phyloP scores from a whole-genome alignment of 2,329 filamentous ascomycete genomes.

The Fusarium vanettenii region DNA sequence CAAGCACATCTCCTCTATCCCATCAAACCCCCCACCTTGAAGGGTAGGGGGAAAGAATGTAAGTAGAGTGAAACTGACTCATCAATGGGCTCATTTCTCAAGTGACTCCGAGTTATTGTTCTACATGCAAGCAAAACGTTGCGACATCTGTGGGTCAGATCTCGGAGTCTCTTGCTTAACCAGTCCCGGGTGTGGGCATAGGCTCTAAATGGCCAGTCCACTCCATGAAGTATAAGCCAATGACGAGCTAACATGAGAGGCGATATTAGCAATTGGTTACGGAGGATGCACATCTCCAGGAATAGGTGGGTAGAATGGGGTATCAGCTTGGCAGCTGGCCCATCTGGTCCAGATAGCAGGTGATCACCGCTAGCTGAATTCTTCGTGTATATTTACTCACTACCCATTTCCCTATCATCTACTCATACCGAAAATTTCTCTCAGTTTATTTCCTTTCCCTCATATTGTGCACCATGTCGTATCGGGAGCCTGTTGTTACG shows the following conservation, averaged over 20 bases:
- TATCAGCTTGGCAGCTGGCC: not conserved
- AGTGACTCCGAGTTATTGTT: not conserved
- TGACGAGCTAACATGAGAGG: not conserved
- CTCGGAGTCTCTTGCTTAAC: not conserved
- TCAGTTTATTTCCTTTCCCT: not conserved
- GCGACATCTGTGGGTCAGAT: too few relatives aligned
- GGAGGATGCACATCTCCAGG: not conserved
- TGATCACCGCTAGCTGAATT: not conserved
- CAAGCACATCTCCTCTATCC: not conserved
- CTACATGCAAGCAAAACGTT: not conserved
- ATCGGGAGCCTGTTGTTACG: not conserved
- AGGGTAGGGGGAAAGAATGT: not conserved
- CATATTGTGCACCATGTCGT: not conserved
- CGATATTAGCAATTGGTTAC: not conserved
- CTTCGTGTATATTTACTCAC: not conserved
- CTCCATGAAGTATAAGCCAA: not conserved
- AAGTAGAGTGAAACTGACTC: not conserved
- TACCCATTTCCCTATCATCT: not conserved
- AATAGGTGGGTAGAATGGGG: not conserved
- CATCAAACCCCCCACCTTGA: not conserved
- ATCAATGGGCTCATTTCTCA: not conserved
- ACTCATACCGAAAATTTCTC: not conserved
- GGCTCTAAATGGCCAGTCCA: not conserved
- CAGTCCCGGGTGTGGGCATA: not conserved
- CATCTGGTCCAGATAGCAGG: not conserved